Base-by-base conservation (phyloP, 2,329 filamentous ascomycete species). In the Botrytis hyacinthi region DNA sequence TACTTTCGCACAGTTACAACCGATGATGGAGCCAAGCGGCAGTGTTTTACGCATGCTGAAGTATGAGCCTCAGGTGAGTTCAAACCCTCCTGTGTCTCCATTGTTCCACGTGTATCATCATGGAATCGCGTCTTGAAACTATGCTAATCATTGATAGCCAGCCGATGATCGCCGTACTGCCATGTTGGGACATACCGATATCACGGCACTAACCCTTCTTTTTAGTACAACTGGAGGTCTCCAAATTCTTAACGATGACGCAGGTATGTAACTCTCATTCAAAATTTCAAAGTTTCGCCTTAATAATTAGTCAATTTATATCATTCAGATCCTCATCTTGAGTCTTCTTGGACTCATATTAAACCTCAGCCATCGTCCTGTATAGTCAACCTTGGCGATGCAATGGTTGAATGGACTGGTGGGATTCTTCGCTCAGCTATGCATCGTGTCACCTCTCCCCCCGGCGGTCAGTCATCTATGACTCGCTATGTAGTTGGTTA, bases 401-500 rank as follows among this genome's bases (percentile, higher is more conserved):
- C 81, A 14, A 77, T 82, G 72, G 79, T 81, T 6, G 77, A 78
- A 51, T 80, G 77, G 73, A 78, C 76, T 6, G 76, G 72, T 20
- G 79, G 79, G 5, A 71, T 80, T 54, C 73, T 81, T 18, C 74
- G 76, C 22, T 78, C 76, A 18, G 76, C 76, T 29, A 68, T 79
- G 57, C 80, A 81, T 72, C 77, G 80, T 10, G 80, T 81, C 3
- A 76, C 76, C 6, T 74, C 76, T 57, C 75, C 79, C 0, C 80
- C 78, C 8, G 79, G 75, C 4, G 70, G 70, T n/a, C 76, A 77
- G 44, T 67, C 65, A n/a, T 54, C 37, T 12, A 51, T 61, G 8
- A 67, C 70, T 20, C 80, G 87, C 71, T 86, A 85, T 76, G 87
- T 85, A 78, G 76, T 88, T 29, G 86, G 87, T 29, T 88, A 87